Evolutionary conservation across 257 asterid genomes (phyloP), one percentile per base, ranked within the genome.

Genomic region (Ligustrum vulgare): DNA sequence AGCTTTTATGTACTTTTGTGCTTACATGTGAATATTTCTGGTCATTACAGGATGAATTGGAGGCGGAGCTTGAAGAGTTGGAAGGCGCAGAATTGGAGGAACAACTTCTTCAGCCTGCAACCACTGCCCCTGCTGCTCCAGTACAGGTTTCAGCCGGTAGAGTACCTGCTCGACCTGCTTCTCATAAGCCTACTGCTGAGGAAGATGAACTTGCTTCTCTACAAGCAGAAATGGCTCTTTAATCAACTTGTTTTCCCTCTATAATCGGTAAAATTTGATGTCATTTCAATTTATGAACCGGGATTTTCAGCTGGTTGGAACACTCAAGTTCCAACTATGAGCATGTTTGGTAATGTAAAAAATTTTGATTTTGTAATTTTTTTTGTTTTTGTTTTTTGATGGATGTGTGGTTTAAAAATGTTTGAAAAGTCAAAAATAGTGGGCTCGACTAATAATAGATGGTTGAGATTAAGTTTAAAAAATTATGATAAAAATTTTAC

Each of bases 171-270:
- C 92, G 90, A 23, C 86, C 93, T 20, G 79, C 81, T 43, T 87
- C 92, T 74, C 91, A 80, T 78, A 87, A 64, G 77, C 89, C 68
- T 43, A 78, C 87, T 16, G 88, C 86, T 72, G 98, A 93, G 77
- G 94, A 87, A 43, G 94, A 89, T 3, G 97, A 92, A 84, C 91
- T 93, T 69, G 98, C 93, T 69, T 94, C 91, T 60, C 81, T 93
- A 86, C 98, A 89, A 84, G 93, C 90, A 60, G 97, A 91, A 80
- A 89, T 93, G 97, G 96, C 96, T 15, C 94, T 93, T 73, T 93
- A 81, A 86, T 73, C 76, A 31, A 68, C 15, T 4, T 39, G 9
- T 10, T 39, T 39, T 39, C 11, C 9, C 15, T 39, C 9, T 39
- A 9, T 39, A 9, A 39, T 13, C 11, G 15, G 47, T 39, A 39